Percentiles rank a stretch among this genome's conserved stretches.
Evolutionary conservation across 768 basidiomycete genomes (phyloP).

Genomic region (Saitozyma podzolica): DNA sequence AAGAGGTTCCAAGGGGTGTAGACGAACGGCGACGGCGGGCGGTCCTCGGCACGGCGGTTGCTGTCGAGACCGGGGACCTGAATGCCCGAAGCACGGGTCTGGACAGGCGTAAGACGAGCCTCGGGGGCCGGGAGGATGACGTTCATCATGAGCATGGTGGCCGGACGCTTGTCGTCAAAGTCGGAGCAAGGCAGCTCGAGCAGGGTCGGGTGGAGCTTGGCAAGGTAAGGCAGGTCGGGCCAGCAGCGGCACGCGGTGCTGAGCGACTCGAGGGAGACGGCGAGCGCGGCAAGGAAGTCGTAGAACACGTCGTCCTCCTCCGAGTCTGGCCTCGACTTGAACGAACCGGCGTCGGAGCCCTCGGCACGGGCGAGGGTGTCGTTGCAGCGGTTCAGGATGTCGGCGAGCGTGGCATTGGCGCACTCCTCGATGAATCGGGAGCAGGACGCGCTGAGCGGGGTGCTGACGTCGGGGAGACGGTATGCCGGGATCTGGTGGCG

Average conservation of each 20-base stretch:
- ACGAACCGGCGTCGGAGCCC: slow-evolving; percentile 25
- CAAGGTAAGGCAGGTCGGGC: slow-evolving; percentile 44
- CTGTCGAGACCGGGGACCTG: slow-evolving; percentile 27
- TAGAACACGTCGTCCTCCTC: slow-evolving; percentile 40
- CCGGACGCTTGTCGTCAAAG: slow-evolving; percentile 45
- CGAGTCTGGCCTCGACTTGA: slow-evolving; percentile 18
- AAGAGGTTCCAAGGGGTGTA: slow-evolving; percentile 52
- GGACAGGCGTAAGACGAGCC: slow-evolving; percentile 31
- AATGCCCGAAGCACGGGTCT: slow-evolving; percentile 39
- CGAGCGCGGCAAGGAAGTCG: slow-evolving; percentile 50
- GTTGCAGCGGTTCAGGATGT: slow-evolving; percentile 39
- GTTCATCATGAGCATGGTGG: slow-evolving; percentile 51
- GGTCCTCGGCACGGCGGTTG: slow-evolving; percentile 34
- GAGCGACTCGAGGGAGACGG: slow-evolving; percentile 51
- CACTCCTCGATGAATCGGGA: slow-evolving; percentile 42
- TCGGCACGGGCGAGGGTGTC: slow-evolving; percentile 39
- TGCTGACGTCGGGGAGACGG: slow-evolving; percentile 51
- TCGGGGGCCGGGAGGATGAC: slow-evolving; percentile 46
- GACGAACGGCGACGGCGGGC: slow-evolving; percentile 49
- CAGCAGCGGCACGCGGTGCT: slow-evolving; percentile 42
- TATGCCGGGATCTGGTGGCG: slow-evolving; percentile 53
- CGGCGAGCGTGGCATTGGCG: slow-evolving; percentile 40
- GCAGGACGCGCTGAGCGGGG: slow-evolving; percentile 38
- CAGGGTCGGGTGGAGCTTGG: slow-evolving; percentile 48
- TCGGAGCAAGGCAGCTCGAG: slow-evolving; percentile 48